These are phyloP conservation scores for Aquanectria penicillioides DNA, from an alignment of 2,329 filamentous ascomycete species.

Conservation along the genomic window DNA sequence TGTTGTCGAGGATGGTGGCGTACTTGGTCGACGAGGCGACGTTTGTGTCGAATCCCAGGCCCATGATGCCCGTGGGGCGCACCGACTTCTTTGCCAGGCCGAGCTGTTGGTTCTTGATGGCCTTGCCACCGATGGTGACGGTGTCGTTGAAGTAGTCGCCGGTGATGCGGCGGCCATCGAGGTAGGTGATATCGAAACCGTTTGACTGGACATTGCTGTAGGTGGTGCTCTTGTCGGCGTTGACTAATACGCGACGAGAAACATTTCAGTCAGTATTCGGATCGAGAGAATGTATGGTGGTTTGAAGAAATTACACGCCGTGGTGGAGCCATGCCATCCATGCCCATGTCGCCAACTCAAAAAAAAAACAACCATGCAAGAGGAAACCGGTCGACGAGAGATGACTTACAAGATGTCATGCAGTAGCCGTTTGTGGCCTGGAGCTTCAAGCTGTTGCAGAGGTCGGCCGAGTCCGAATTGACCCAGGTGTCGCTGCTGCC, in stretches of 20 bases:
- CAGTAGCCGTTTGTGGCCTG: constrained; percentile 49
- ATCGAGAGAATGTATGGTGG: too few relatives aligned
- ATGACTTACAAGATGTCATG: constrained; percentile 50
- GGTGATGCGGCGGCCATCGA: constrained; percentile 63
- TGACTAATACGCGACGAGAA: too few relatives aligned
- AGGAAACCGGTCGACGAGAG: too few relatives aligned
- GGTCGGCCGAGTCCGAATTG: constrained; percentile 64
- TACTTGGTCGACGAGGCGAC: constrained; percentile 57
- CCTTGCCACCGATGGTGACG: constrained; percentile 59
- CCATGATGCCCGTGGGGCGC: constrained; percentile 66
- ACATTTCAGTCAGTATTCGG: too few relatives aligned
- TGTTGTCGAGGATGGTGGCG: constrained; percentile 70
- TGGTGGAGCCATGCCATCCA: too few relatives aligned
- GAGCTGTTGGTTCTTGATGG: constrained; percentile 63
- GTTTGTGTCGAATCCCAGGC: constrained; percentile 65
- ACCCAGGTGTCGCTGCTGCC: constrained; percentile 73
- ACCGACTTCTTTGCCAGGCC: constrained; percentile 61
- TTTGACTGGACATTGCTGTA: constrained; percentile 53
- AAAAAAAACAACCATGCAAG: too few relatives aligned
- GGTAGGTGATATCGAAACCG: constrained; percentile 70
- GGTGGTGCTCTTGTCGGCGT: constrained; percentile 58
- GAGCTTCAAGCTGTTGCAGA: constrained; percentile 61
- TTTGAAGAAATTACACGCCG: too few relatives aligned
- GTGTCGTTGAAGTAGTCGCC: constrained; percentile 69
- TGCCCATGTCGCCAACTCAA: too few relatives aligned